These are phyloP conservation scores for Alternaria tenuissima DNA, from an alignment of 2,329 filamentous ascomycete species.

Conservation along the genomic window DNA sequence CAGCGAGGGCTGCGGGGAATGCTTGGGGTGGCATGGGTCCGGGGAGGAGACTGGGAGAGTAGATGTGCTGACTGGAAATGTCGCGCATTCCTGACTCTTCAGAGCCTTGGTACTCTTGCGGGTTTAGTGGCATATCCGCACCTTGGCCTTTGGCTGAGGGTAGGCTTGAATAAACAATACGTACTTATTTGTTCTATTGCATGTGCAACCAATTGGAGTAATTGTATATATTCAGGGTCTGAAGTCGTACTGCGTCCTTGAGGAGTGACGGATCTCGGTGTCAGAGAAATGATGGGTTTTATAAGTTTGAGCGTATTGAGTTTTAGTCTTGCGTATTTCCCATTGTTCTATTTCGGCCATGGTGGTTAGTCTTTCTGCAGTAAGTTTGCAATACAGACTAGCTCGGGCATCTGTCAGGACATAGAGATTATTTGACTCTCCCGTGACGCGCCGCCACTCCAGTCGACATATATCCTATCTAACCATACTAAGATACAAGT, in stretches of 20 bases:
- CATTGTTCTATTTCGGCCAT: no score
- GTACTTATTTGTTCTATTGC: neutral
- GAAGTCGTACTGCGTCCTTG: neutral
- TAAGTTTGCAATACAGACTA: no score
- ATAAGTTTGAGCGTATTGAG: rapidly evolving
- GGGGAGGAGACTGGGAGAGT: constrained; percentile 43
- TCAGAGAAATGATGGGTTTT: no score
- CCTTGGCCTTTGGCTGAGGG: neutral
- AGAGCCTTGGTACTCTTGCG: neutral
- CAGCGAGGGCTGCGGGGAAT: constrained; percentile 39
- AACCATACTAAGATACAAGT: no score
- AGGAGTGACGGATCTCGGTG: no score
- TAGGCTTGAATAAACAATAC: neutral
- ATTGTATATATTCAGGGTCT: neutral
- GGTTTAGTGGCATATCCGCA: neutral
- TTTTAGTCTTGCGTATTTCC: rapidly evolving
- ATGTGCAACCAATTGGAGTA: neutral
- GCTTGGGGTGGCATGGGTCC: constrained; percentile 39
- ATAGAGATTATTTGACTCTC: no score
- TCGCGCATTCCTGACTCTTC: neutral
- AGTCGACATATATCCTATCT: no score
- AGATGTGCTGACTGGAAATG: constrained; percentile 13
- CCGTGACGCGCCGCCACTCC: no score
- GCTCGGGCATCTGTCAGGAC: no score
- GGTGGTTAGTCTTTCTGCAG: no score